These are phyloP conservation scores for Cnidoscolus chayamansa DNA, from an alignment of 441 rosid genomes.

Conservation along the genomic window DNA sequence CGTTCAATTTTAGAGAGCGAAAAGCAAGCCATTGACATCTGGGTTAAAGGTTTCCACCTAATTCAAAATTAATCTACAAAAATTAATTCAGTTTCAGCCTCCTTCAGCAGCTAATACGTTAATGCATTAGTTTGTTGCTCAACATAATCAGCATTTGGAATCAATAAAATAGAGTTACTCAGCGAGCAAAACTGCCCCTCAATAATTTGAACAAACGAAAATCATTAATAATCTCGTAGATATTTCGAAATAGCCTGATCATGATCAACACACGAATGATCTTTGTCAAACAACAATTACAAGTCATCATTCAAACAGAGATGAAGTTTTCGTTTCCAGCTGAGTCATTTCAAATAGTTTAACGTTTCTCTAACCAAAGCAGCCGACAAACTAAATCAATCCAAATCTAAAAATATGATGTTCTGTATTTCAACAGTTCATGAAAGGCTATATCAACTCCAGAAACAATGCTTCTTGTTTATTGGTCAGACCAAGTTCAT, in stretches of 20 bases:
- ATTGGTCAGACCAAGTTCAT: conserved; percentile 61
- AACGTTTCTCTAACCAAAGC: neutral
- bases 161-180: too few relatives aligned
- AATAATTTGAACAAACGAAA: neutral
- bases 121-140: too few relatives aligned
- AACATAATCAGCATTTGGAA: too few relatives aligned
- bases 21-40: too few relatives aligned
- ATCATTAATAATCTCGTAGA: neutral
- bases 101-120: too few relatives aligned
- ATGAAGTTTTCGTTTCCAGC: neutral
- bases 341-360: neutral
- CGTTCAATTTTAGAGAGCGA: too few relatives aligned
- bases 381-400: neutral
- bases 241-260: neutral
- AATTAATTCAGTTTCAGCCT: too few relatives aligned
- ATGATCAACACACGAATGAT: neutral
- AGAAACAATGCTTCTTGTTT: conserved; percentile 78
- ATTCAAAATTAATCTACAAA: too few relatives aligned
- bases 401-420: neutral
- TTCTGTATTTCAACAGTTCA: neutral
- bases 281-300: neutral
- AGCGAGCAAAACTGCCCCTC: neutral
- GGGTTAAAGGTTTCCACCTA: too few relatives aligned
- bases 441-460: conserved; percentile 49
- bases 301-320: neutral